A percentile compares a stretch with the other conserved stretches of the same genome.
These are phyloP conservation scores for Solanum arcanum DNA, from an alignment of 257 asterid species.

Conservation along the genomic window DNA sequence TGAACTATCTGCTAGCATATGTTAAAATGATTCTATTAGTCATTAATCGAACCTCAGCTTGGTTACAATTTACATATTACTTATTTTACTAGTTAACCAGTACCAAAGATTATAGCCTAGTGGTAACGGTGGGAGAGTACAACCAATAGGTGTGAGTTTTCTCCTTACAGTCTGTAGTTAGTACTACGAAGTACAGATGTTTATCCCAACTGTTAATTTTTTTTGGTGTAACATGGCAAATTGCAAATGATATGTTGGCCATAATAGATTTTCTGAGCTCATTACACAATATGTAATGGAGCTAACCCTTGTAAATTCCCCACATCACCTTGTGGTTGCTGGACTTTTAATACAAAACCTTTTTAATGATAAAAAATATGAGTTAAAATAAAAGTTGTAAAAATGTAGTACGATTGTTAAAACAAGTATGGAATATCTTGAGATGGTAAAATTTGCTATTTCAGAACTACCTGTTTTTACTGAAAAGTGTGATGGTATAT, in stretches of 20 bases:
- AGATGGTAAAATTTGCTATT: background rate
- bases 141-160: background rate
- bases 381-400: background rate
- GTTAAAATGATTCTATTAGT: background rate
- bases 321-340: background rate
- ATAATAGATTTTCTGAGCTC: background rate
- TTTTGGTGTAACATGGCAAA: background rate
- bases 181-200: background rate
- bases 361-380: background rate
- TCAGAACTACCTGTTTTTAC: background rate
- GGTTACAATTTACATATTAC: background rate
- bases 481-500: background rate
- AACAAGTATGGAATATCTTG: background rate
- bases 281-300: background rate
- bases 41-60: background rate
- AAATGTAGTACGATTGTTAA: background rate
- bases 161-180: background rate
- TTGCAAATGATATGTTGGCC: background rate
- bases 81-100: background rate
- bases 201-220: background rate
- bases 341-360: background rate
- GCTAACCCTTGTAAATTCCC: background rate
- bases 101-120: background rate
- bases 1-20: background rate
- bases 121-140: background rate